These are phyloP conservation scores for Termitomyces sp. DNA, from an alignment of 768 basidiomycete genomes.

Conservation along the genomic window DNA sequence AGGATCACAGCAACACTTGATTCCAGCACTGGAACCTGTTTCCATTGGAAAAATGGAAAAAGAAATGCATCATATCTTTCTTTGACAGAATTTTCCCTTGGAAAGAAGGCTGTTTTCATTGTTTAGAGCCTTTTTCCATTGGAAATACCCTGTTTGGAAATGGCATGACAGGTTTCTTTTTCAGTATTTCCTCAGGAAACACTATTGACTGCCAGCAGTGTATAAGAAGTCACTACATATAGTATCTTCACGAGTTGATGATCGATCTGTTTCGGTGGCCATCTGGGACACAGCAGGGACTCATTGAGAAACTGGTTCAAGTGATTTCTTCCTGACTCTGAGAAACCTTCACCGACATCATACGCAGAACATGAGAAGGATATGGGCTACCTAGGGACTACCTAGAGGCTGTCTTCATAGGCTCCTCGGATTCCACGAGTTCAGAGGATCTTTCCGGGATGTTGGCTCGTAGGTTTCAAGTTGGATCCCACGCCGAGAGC, in stretches of 20 bases:
- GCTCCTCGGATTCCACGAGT: conserved; percentile 40
- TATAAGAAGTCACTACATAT: not conserved
- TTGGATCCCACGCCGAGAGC: not conserved
- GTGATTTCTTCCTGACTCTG: not conserved
- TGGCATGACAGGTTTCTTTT: no score
- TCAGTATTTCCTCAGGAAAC: no score
- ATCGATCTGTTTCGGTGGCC: not conserved
- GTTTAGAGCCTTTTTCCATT: no score
- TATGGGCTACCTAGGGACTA: conserved; percentile 37
- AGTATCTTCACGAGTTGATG: not conserved
- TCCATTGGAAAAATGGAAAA: no score
- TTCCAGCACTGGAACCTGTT: no score
- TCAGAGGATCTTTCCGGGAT: conserved; percentile 36
- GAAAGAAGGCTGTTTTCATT: no score
- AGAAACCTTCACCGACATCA: not conserved
- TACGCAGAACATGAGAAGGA: conserved; percentile 29
- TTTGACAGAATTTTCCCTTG: no score
- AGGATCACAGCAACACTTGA: not conserved
- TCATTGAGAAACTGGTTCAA: not conserved
- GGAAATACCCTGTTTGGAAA: no score
- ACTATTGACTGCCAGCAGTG: no score
- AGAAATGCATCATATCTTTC: no score
- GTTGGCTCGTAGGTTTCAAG: conserved; percentile 33
- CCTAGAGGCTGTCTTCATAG: conserved; percentile 38
- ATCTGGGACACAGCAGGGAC: not conserved